A percentile compares a stretch with the other conserved stretches of the same genome.
Conservation (phyloP, 768 basidiomycete species). For the Mycena venus region DNA sequence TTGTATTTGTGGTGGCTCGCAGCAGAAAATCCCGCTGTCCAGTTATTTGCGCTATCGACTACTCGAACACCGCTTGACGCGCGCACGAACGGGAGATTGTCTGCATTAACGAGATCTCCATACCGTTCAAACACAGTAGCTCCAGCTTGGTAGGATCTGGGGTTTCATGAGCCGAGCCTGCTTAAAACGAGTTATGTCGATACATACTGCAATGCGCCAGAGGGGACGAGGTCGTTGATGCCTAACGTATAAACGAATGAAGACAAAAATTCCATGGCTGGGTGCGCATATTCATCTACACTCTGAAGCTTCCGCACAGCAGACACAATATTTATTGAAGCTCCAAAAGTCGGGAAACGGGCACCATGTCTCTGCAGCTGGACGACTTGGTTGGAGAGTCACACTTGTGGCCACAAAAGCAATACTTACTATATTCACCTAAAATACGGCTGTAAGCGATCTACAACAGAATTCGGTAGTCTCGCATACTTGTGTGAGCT, state of each 20-base stretch:
- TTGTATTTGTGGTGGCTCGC: conserved; percentile 62
- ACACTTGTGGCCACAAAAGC: not conserved
- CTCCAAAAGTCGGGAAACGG: conserved; percentile 75
- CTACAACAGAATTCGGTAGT: not conserved
- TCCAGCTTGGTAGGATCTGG: conserved; percentile 54
- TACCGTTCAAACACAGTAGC: conserved; percentile 58
- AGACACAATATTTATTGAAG: conserved; percentile 55
- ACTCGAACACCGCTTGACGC: conserved; percentile 69
- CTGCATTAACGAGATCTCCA: conserved; percentile 46
- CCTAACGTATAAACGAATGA: conserved; percentile 73
- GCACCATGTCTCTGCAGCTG: conserved; percentile 88
- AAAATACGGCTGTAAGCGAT: not conserved
- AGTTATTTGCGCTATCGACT: conserved; percentile 76
- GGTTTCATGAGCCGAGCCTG: not conserved
- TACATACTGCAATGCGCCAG: conserved; percentile 75
- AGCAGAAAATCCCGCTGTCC: conserved; percentile 75
- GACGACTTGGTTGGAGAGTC: not conserved
- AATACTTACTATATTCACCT: conserved; percentile 73
- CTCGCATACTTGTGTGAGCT: conserved; percentile 64
- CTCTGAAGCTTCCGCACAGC: conserved; percentile 69
- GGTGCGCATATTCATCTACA: conserved; percentile 59
- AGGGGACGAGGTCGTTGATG: conserved; percentile 69
- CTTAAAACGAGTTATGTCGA: not conserved
- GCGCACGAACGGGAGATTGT: conserved; percentile 62
- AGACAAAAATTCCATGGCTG: conserved; percentile 67